Base-by-base conservation (phyloP, 2,329 filamentous ascomycete genomes). In the Bertia moriformis region DNA sequence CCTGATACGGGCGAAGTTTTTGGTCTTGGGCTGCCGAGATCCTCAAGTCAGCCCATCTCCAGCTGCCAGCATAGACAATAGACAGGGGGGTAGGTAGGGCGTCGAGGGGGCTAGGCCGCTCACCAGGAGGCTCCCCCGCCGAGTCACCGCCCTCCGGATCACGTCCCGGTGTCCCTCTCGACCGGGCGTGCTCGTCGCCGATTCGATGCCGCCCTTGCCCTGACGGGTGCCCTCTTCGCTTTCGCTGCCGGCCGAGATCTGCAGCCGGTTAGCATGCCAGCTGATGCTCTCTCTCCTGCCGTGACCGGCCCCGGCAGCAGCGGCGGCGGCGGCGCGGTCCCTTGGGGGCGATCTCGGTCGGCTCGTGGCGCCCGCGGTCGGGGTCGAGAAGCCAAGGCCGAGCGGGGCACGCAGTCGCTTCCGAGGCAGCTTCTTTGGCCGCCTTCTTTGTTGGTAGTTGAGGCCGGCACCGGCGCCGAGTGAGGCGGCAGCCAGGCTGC, bases 1-100 rank as follows among this genome's bases (percentile, higher is more conserved):
- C 44, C 84, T 78, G 47, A 98, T 94, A 10, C 91, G 80, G 4
- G 88, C 87, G 57, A 98, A 98, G 0, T 81, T 87, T 61, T 94
- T 93, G 1, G 89, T 91, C 66, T 96, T 98, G 12, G 93, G 91
- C 84, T 93, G 48, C 22, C 22, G 15, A 35, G 7, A 7, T 12
- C 7, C 10, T 29, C n/a, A 29, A n/a, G 10, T 29, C n/a, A 10
- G 24, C 10, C n/a, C 24, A 29, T 29, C 24, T 10, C 24, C 24
- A 10, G 10, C 10, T 10, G 24, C 10, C 10, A 35, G 7, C 10
- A n/a, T n/a, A n/a, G n/a, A n/a, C n/a, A n/a, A n/a, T n/a, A n/a
- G n/a, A n/a, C n/a, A n/a, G n/a, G n/a, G n/a, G n/a, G n/a, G n/a
- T n/a, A n/a, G n/a, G n/a, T n/a, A n/a, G n/a, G n/a, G n/a, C n/a